These are phyloP conservation scores for Kazachstania psychrophila DNA, from an alignment of 805 yeast genomes.

Conservation along the genomic window DNA sequence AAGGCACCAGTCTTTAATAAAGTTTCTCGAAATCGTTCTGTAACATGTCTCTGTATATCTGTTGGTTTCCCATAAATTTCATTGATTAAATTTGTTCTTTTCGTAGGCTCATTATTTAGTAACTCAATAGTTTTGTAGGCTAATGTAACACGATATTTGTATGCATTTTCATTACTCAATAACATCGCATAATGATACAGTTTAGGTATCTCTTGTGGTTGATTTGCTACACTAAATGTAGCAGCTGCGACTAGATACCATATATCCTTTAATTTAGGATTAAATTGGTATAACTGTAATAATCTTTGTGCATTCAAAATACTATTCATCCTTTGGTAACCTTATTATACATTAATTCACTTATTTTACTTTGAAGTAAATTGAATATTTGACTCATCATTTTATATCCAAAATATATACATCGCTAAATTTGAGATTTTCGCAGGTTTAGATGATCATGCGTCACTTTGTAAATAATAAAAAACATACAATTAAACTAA, in stretches of 20 bases:
- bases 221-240: slow-evolving; percentile 70
- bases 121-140: slow-evolving; percentile 18
- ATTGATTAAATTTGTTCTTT: slow-evolving; percentile 10
- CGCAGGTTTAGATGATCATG: no score
- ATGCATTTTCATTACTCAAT: slow-evolving; percentile 15
- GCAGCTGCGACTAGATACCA: slow-evolving; percentile 83
- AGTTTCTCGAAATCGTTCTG: slow-evolving; percentile 64
- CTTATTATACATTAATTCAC: neutral
- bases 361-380: neutral
- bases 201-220: slow-evolving; percentile 70
- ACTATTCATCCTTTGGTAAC: slow-evolving; percentile 10
- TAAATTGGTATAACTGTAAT: slow-evolving; percentile 27
- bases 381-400: no score
- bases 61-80: slow-evolving; percentile 14
- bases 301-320: slow-evolving; percentile 23
- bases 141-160: slow-evolving; percentile 11
- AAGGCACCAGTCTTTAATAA: slow-evolving; percentile 70
- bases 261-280: slow-evolving; percentile 43
- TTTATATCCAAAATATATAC: no score
- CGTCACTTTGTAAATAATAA: no score
- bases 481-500: no score
- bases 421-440: no score
- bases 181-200: slow-evolving; percentile 60
- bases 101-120: slow-evolving; percentile 6
- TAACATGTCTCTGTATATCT: slow-evolving; percentile 23